A percentile compares a stretch with the other conserved stretches of the same genome.
phyloP scores from a whole-genome alignment of 2,329 filamentous ascomycete genomes.

The Cryphonectria naterciae region DNA sequence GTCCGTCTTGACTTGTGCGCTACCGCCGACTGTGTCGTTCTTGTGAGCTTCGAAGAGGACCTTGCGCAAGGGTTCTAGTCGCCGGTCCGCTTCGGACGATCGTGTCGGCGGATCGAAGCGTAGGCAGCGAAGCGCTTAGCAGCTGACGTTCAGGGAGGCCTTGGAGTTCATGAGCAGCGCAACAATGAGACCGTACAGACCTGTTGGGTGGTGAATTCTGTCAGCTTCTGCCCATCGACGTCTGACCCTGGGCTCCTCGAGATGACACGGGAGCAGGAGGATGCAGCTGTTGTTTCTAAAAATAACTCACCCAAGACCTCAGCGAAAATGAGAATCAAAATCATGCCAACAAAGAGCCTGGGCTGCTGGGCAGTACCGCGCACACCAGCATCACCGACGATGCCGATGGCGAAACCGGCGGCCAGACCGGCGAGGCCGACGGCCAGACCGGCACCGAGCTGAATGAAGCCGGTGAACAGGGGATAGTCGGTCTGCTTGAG shows the following conservation, averaged over 20 bases:
- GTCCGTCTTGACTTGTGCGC: conserved; percentile 33
- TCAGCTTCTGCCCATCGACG: not conserved
- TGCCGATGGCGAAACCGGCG: conserved; percentile 85
- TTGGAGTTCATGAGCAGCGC: conserved; percentile 99
- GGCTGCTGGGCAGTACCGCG: conserved; percentile 84
- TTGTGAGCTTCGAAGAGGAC: conserved; percentile 27
- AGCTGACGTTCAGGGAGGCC: conserved; percentile 66
- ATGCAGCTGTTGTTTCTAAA: conserved; percentile 1
- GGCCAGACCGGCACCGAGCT: conserved; percentile 80
- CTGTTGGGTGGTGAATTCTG: conserved; percentile 48
- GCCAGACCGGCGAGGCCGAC: conserved; percentile 84
- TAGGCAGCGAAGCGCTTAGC: conserved; percentile 49
- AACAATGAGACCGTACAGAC: conserved; percentile 99
- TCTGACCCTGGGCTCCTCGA: not conserved
- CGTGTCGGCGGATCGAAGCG: conserved; percentile 20
- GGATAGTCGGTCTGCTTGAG: conserved; percentile 69
- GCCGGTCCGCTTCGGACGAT: conserved; percentile 28
- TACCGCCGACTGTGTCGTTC: conserved; percentile 34
- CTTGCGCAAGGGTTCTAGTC: conserved; percentile 5
- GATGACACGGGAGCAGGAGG: conserved; percentile 2
- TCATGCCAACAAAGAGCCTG: conserved; percentile 94
- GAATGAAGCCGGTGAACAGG: conserved; percentile 83
- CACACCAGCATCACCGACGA: conserved; percentile 87
- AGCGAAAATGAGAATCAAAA: conserved; percentile 98
- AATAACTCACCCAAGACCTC: conserved; percentile 84